Base-by-base conservation (phyloP, 805 yeast genomes). In the Candida verbasci region DNA sequence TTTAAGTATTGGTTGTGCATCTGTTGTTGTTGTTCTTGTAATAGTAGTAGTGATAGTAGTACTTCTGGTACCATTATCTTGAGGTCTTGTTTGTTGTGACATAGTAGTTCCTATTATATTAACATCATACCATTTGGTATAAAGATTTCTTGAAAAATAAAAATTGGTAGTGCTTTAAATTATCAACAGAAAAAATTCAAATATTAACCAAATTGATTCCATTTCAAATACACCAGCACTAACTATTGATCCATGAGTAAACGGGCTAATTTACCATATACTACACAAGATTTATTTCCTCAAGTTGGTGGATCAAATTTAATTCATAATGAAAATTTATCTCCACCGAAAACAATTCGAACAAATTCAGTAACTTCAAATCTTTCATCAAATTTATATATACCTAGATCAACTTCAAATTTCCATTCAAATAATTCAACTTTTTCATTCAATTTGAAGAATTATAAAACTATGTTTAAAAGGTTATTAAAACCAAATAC, bases 401-500 rank as follows among this genome's bases (percentile, higher is more conserved):
- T 40, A 26, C 29, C 37, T 3, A 10, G 39, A 20, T 15, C 40
- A 17, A 28, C 34, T 17, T 5, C 22, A 17, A 25, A 14, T 11
- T 20, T 10, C 17, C 21, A 24, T 14, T 28, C 25, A 9, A 18
- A n/a, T 10, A 29, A 17, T 14, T 24, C 31, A 7, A 33, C 31
- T 24, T 17, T 28, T 21, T 21, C 37, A n/a, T 41, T 17, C 26
- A 45, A 24, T 33, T 45, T 58, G 34, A 46, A 48, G 20, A 56
- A 50, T 38, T 35, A 60, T 37, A 55, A 52, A 42, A 52, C 44
- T 22, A 61, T 65, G 66, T 36, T 53, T 32, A 52, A 51, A 35
- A 49, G 72, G 35, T 42, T 65, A 21, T 64, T 82, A 44, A 78
- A 79, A 46, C 89, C 95, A 1, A 84, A 81, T 7, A 81, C 95